phyloP scores from a whole-genome alignment of 2,329 filamentous ascomycete species.

The Ceratocystis colombiana region DNA sequence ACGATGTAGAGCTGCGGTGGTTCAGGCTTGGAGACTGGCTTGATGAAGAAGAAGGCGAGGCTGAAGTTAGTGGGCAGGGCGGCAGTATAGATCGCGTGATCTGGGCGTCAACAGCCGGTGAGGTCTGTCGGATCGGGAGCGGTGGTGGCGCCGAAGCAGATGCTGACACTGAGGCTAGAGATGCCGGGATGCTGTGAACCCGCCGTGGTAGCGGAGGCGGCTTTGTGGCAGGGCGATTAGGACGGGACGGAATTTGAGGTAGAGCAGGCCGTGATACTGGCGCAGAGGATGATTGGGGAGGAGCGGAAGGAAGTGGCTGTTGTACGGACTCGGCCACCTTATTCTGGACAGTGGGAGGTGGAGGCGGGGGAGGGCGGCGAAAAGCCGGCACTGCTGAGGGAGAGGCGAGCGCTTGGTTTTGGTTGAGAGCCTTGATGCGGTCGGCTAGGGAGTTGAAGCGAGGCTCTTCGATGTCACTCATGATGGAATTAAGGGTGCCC shows the following conservation, averaged over 20 bases:
- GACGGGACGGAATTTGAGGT: conserved; percentile 35
- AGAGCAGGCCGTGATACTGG: conserved; percentile 31
- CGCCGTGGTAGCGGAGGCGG: conserved; percentile 32
- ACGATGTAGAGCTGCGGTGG: conserved; percentile 49
- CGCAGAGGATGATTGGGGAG: background rate
- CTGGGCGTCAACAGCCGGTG: background rate
- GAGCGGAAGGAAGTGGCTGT: background rate
- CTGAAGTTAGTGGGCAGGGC: background rate
- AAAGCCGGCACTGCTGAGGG: background rate
- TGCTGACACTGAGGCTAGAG: background rate
- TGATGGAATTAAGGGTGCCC: background rate
- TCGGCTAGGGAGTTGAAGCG: conserved; percentile 51
- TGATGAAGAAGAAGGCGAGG: background rate
- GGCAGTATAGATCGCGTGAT: background rate
- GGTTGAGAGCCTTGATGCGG: conserved; percentile 54
- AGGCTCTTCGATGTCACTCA: conserved; percentile 54
- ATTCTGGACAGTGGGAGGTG: conserved; percentile 7
- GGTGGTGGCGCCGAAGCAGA: background rate
- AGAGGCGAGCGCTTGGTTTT: conserved; percentile 45
- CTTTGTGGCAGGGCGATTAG: conserved; percentile 32
- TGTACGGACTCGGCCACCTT: background rate
- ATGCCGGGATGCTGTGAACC: conserved; percentile 25
- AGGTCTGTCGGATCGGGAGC: background rate
- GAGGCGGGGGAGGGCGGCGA: conserved; percentile 31
- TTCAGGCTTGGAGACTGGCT: conserved; percentile 24